Base-by-base conservation (phyloP, 2,329 filamentous ascomycete genomes). In the Colletotrichum tabaci region DNA sequence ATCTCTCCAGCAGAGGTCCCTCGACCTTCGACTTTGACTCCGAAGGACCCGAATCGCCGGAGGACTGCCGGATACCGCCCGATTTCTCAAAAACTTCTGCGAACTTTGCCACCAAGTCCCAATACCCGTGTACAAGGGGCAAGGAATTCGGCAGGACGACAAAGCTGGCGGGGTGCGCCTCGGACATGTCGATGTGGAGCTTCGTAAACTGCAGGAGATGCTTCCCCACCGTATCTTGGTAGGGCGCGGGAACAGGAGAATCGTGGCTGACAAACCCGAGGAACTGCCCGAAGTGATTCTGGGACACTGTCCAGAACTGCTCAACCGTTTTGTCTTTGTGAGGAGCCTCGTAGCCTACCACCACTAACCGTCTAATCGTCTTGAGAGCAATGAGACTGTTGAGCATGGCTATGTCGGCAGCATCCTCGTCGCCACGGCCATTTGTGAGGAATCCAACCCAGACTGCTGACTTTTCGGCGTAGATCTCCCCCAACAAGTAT, bases 171-270 rank as follows among this genome's bases (percentile, higher is more conserved):
- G 95, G 91, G 79, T 98, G 95, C 6, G 87, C 84, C 61, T 90
- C 90, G 1, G 94, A 91, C 92, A 98, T 96, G 67, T 94, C 92
- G 49, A 97, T 87, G 79, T 98, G 96, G 3, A 99, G 85, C 81
- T 98, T 99, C 4, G 95, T 92, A 61, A 98, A 92, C 78, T 98
- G 95, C 52, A 98, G 83, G 2, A 98, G 85, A 78, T 98, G 95
- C 79, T 95, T 97, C 74, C 93, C 93, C n/a, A 97, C 84, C 30
- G 92, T 79, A 46, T 87, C 88, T 70, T 89, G 88, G 30, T 90
- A 87, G 4, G 83, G 81, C 4, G 85, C 80, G 2, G 91, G 82
- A 3, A 89, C 80, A 7, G 84, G 82, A n/a, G 86, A 87, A 61
- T 90, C 87, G 52, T 87, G 85, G 74, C 87, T 86, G 62, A 92